phyloP scores from a whole-genome alignment of 2,329 filamentous ascomycete species.

The Lasiodiplodia theobromae region DNA sequence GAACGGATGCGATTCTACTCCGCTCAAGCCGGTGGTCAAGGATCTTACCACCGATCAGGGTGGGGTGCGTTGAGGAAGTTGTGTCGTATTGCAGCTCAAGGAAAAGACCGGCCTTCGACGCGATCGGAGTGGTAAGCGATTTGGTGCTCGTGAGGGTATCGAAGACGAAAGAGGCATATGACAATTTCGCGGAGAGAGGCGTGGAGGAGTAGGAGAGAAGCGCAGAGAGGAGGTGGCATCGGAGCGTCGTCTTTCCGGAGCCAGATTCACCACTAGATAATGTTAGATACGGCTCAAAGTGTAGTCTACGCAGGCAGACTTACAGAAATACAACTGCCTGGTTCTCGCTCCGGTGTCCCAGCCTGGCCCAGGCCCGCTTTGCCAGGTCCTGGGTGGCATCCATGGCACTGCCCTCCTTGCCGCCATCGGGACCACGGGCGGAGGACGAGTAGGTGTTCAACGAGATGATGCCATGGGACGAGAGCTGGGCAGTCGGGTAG shows the following conservation, averaged over 20 bases:
- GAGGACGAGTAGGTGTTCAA: conserved; percentile 95
- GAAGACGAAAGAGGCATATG: conserved; percentile 92
- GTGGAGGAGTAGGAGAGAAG: conserved; percentile 90
- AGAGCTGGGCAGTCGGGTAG: conserved; percentile 84
- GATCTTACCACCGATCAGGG: conserved; percentile 91
- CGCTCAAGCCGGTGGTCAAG: conserved; percentile 92
- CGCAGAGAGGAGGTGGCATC: conserved; percentile 84
- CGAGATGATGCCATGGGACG: conserved; percentile 88
- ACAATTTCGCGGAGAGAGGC: conserved; percentile 90
- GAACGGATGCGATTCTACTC: conserved; percentile 88
- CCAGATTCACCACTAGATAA: conserved; percentile 85
- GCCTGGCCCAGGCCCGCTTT: conserved; percentile 80
- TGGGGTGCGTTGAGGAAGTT: conserved; percentile 80
- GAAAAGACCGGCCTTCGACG: conserved; percentile 93
- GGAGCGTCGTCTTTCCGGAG: conserved; percentile 92
- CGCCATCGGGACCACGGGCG: conserved; percentile 85
- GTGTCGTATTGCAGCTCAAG: conserved; percentile 98
- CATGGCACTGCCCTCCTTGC: conserved; percentile 89
- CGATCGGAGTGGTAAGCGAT: conserved; percentile 91
- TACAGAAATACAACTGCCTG: conserved; percentile 93
- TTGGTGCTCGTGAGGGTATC: conserved; percentile 97
- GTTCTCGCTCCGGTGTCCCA: conserved; percentile 90
- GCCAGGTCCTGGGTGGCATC: conserved; percentile 93
- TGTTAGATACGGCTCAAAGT: conserved; percentile 33
- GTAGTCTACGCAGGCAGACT: conserved; percentile 49